Evolutionary conservation across 768 basidiomycete genomes (phyloP).

Genomic region (Leucosporidium scottii): DNA sequence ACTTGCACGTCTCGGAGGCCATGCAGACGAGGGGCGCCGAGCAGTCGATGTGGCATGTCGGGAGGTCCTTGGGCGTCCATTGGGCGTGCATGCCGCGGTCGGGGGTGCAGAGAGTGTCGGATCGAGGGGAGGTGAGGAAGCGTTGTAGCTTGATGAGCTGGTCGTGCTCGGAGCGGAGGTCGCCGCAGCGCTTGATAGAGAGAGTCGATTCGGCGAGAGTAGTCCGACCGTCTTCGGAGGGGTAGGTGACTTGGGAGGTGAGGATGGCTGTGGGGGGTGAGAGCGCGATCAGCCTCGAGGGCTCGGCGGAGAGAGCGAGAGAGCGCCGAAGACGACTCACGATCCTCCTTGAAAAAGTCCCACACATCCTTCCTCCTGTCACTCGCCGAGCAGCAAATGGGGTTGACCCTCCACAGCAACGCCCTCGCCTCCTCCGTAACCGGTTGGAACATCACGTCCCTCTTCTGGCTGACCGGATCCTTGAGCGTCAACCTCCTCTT

Average conservation of each 20-base stretch:
- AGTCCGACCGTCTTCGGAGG: slow-evolving; percentile 33
- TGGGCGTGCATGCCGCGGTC: slow-evolving; percentile 24
- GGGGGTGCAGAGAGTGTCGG: slow-evolving; percentile 12
- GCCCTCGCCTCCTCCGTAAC: slow-evolving; percentile 30
- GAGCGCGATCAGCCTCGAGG: neutral
- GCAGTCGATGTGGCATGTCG: slow-evolving; percentile 34
- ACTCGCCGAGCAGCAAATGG: slow-evolving; percentile 29
- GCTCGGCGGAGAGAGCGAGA: neutral
- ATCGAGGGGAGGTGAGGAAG: slow-evolving; percentile 3
- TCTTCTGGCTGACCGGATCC: slow-evolving; percentile 10
- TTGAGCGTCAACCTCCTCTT: slow-evolving; percentile 29
- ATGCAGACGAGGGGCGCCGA: slow-evolving; percentile 33
- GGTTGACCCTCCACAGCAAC: slow-evolving; percentile 35
- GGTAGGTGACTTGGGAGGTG: slow-evolving; percentile 35
- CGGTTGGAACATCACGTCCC: slow-evolving; percentile 28
- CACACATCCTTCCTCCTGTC: slow-evolving; percentile 25
- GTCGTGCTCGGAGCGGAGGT: slow-evolving; percentile 33
- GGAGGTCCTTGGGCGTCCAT: slow-evolving; percentile 28
- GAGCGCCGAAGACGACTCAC: slow-evolving; percentile 12
- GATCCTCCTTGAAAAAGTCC: slow-evolving; percentile 35
- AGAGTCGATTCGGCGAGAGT: slow-evolving; percentile 33
- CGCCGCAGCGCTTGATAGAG: slow-evolving; percentile 26
- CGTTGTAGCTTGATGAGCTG: slow-evolving; percentile 22
- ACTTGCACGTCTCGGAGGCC: slow-evolving; percentile 34
- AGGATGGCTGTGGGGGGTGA: slow-evolving; percentile 23